These are phyloP conservation scores for Sindora glabra DNA, from an alignment of 306 rosid species.

Conservation along the genomic window DNA sequence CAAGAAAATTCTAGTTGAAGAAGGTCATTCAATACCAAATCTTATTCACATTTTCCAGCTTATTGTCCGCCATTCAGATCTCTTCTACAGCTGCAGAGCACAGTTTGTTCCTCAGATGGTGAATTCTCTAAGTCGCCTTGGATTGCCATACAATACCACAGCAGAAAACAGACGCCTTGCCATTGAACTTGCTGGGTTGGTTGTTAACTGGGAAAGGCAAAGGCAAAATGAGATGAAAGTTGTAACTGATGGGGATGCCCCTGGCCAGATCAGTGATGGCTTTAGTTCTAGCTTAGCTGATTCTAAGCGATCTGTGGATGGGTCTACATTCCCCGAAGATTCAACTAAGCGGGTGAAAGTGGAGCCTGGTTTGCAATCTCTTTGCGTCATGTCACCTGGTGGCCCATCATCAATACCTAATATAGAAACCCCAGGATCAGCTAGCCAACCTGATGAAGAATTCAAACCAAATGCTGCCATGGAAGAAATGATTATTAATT, in stretches of 20 bases:
- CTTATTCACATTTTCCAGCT: conserved; percentile 98
- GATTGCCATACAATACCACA: conserved; percentile 89
- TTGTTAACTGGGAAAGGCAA: conserved; percentile 98
- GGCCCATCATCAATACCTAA: conserved; percentile 89
- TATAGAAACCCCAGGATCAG: conserved; percentile 90
- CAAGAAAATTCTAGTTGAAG: conserved; percentile 93
- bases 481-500: conserved; percentile 99
- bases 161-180: conserved; percentile 96
- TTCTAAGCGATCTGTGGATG: conserved; percentile 75
- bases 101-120: conserved; percentile 99
- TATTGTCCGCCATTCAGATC: conserved; percentile 97
- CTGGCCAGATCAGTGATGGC: conserved; percentile 58
- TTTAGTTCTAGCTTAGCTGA: conserved; percentile 67
- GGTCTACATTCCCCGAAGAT: conserved; percentile 82
- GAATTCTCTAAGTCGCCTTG: conserved; percentile 96
- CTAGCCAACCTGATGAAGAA: conserved; percentile 94
- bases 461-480: conserved; percentile 99
- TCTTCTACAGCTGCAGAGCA: conserved; percentile 96
- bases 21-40: conserved; percentile 97
- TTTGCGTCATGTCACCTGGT: conserved; percentile 94
- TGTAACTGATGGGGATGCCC: conserved; percentile 59
- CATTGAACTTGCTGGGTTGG: conserved; percentile 99
- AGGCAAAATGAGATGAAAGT: conserved; percentile 90
- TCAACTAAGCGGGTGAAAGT: conserved; percentile 86
- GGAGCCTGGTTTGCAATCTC: conserved; percentile 90